Base-by-base conservation (phyloP, 345 rosid species). In the Boechera retrofracta region DNA sequence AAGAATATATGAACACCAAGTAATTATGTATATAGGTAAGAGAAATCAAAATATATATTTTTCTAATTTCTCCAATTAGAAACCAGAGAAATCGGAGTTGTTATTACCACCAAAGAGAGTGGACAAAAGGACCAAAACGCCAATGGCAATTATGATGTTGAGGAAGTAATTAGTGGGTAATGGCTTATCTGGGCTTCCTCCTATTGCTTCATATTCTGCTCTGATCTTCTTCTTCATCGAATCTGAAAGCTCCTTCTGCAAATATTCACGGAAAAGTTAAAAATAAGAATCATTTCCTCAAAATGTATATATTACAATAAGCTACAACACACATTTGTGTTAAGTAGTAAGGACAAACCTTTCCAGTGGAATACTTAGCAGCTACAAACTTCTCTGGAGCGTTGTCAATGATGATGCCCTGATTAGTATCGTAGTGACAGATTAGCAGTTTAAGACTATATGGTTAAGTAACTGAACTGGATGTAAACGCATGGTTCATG, bases 221-320 rank as follows among this genome's bases (percentile, higher is more conserved):
- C 90, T 80, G 54, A 92, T 89, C 90, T 88, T 94, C 95, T 90
- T 88, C 88, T 94, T 90, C 98, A 92, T 90, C 33, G 88, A 29
- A 8, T 88, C 94, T 51, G 95, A 89, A n/a, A 94, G 84, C 80
- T 89, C 95, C 64, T 86, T 89, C 97, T 87, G 92, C 88, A 85
- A 76, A 21, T 33, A 53, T 32, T 11, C 41, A 15, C 9, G 38
- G 15, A 54, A 12, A 49, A 49, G 5, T 15, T 9, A 2, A 15
- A 13, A 60, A 24, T 42, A 62, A 54, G 5, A 10, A n/a, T 2
- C 13, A 4, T 15, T 12, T 67, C 57, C 31, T 47, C 31, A 49
- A 18, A 2, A 51, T 56, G 21, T 47, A 57, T 38, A 69, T 26
- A 7, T 32, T 3, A 58, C 28, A 52, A 32, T 10, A 39, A 38